phyloP scores from a whole-genome alignment of 2,329 filamentous ascomycete genomes.

The Botryotinia convoluta region DNA sequence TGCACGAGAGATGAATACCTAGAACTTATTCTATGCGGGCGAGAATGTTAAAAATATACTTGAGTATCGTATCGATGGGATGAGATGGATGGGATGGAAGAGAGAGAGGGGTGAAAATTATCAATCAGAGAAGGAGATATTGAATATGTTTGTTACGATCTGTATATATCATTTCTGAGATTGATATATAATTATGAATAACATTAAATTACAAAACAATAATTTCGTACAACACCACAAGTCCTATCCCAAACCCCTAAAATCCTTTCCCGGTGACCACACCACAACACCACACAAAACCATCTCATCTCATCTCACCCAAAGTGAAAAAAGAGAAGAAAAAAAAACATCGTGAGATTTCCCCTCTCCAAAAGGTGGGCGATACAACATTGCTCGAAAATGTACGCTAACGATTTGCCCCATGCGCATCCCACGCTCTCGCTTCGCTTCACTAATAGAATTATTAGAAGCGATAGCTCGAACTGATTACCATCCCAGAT shows the following conservation, averaged over 20 bases:
- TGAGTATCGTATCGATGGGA: background rate
- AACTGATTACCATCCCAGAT: background rate
- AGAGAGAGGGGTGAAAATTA: background rate
- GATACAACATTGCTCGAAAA: background rate
- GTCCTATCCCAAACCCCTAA: background rate
- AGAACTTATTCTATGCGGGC: background rate
- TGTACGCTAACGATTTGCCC: background rate
- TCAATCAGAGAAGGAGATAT: background rate
- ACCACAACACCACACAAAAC: background rate
- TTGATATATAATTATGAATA: background rate
- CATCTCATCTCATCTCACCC: background rate
- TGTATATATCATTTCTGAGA: background rate
- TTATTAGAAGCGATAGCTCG: background rate
- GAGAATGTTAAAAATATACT: background rate
- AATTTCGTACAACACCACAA: background rate
- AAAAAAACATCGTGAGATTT: slow-evolving; percentile 1
- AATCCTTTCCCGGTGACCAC: background rate
- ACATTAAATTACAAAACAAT: background rate
- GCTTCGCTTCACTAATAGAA: background rate
- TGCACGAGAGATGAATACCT: background rate
- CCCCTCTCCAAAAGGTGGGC: background rate
- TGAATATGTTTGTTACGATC: background rate
- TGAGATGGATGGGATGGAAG: background rate
- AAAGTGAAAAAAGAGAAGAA: background rate
- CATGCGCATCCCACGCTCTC: background rate